phyloP scores from a whole-genome alignment of 2,329 filamentous ascomycete species.

The Curvularia sp. region DNA sequence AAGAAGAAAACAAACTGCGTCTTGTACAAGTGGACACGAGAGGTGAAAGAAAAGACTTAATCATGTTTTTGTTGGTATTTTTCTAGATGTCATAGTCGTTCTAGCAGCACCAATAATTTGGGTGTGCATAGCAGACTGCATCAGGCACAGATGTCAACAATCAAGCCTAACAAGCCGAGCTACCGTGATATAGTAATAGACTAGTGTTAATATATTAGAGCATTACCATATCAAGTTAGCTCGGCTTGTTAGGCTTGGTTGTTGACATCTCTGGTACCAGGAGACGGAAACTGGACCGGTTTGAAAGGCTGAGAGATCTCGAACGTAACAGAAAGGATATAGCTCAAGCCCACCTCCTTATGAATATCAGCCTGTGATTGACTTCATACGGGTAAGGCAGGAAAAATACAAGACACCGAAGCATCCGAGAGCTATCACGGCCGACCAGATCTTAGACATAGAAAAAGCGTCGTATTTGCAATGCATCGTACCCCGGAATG shows the following conservation, averaged over 20 bases:
- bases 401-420: conserved; percentile 6
- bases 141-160: no score
- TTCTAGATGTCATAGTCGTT: neutral
- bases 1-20: neutral
- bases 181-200: no score
- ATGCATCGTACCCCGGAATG: conserved; percentile 4
- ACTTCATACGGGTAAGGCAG: conserved; percentile 10
- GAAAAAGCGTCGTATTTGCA: conserved; percentile 17
- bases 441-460: conserved; percentile 17
- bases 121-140: conserved; percentile 9
- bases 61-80: conserved; percentile 13
- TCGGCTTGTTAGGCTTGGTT: no score
- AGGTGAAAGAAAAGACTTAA: neutral
- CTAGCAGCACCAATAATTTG: conserved; percentile 10
- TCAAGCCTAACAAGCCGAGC: no score
- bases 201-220: no score
- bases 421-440: conserved; percentile 7
- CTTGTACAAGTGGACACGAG: neutral
- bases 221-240: no score
- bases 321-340: neutral
- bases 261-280: no score
- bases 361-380: neutral
- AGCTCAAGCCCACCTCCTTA: conserved; percentile 5
- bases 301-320: conserved; percentile 4
- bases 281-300: conserved; percentile 7